Base-by-base conservation (phyloP, 2,329 filamentous ascomycete genomes). In the Neopestalotiopsis rosae region DNA sequence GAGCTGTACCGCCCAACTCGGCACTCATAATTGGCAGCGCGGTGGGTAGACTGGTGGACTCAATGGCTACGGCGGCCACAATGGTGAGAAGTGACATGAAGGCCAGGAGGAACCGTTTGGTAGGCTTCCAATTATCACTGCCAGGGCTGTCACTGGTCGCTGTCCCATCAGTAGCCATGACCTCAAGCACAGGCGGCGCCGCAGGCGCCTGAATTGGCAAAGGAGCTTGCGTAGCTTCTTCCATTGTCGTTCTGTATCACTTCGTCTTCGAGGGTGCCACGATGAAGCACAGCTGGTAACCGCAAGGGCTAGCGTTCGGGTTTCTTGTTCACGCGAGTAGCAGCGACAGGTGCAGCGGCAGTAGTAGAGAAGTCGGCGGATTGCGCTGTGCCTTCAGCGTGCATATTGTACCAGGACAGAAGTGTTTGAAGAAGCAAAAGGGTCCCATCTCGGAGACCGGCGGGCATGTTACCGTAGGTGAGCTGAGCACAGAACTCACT, bases 41-140 rank as follows among this genome's bases (percentile, higher is more conserved):
- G 6, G 91, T 89, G 4, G 88, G 89, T 65, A 92, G 83, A 4
- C 87, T 90, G 1, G 90, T 92, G 4, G 89, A 89, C 76, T 92
- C 90, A 34, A 92, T 81, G 13, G 90, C 88, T 2, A 89, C 87
- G 80, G 90, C 89, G 20, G 92, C 79, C 3, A 86, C 86, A 66
- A 92, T 81, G 61, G 88, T 80, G 7, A 82, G 80, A 6, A 90
- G 80, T 49, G 87, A 85, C 38, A 77, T 71, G 72, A 89, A 88
- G 49, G 85, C 85, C 20, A 87, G 78, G 24, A 81, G 71, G 72
- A 87, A 85, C 30, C 78, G 74, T 28, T 75, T 75, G 9, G 76
- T 74, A 0, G 80, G 77, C 32, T 75, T 76, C 72, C 72, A 73
- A 14, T 38, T 64, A 63, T 63, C 34, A 40, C n/a, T 38, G 61